Evolutionary conservation across 2,329 filamentous ascomycete genomes (phyloP).

Genomic region (Neopestalotiopsis clavispora): DNA sequence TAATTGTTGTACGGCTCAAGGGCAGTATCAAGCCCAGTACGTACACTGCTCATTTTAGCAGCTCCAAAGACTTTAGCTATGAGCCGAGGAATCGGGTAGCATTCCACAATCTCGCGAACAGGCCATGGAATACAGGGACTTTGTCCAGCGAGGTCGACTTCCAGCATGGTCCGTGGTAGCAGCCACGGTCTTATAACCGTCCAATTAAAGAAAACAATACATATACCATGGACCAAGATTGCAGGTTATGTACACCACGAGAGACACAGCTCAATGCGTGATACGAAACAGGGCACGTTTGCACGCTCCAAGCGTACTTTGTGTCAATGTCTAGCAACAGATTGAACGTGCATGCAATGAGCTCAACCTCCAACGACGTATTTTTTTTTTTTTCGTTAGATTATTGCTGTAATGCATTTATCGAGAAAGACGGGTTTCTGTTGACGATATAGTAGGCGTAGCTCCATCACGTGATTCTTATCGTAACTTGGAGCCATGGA

Average conservation of each 20-base stretch:
- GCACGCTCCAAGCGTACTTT: neutral
- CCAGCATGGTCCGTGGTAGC: neutral
- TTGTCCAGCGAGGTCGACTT: neutral
- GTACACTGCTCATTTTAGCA: neutral
- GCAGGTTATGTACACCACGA: neutral
- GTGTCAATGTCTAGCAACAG: neutral
- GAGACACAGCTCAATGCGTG: neutral
- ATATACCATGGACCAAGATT: neutral
- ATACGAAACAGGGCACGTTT: neutral
- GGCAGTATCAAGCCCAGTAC: neutral
- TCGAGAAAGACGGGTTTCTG: no score
- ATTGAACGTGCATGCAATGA: neutral
- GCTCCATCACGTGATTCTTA: conserved; percentile 7
- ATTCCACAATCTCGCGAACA: neutral
- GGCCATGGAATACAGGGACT: conserved; percentile 2
- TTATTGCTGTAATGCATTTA: no score
- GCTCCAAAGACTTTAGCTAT: neutral
- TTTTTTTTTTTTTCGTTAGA: no score
- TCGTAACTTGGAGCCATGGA: neutral
- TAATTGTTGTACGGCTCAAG: neutral
- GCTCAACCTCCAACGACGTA: neutral
- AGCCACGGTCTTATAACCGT: neutral
- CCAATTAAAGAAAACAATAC: neutral
- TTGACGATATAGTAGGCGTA: no score
- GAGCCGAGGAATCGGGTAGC: neutral